These are phyloP conservation scores for Setaria italica DNA, from an alignment of 202 grass and related monocot genomes.

Conservation along the genomic window DNA sequence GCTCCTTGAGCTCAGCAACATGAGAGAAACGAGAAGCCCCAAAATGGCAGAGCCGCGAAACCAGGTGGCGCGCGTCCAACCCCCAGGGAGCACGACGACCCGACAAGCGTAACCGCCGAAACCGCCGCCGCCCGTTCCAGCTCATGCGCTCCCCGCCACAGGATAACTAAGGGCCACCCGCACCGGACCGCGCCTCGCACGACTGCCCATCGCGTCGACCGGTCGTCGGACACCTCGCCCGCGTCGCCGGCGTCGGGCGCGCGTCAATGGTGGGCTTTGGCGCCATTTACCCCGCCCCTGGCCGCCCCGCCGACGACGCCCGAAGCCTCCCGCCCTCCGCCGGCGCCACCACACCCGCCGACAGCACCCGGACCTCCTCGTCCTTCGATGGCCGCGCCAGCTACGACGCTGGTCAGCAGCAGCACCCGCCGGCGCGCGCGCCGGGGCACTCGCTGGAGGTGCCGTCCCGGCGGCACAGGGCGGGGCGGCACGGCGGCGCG, in stretches of 20 bases:
- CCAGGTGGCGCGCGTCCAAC: background rate
- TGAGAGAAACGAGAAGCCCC: background rate
- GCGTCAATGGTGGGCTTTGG: conserved; percentile 53
- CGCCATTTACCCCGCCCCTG: conserved; percentile 46
- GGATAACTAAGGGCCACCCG: conserved; percentile 28
- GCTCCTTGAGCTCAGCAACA: background rate
- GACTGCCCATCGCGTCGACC: background rate
- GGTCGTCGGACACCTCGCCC: background rate
- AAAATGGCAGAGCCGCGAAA: conserved; percentile 22
- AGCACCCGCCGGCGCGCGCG: background rate
- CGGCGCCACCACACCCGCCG: background rate
- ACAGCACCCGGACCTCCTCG: background rate
- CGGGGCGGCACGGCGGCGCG: background rate
- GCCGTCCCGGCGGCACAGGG: conserved; percentile 34
- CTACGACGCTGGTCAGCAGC: background rate
- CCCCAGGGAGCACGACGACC: conserved; percentile 6
- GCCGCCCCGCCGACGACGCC: background rate
- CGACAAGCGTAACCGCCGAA: conserved; percentile 26
- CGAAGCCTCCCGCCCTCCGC: background rate
- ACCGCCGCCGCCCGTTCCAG: background rate
- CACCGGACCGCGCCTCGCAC: background rate
- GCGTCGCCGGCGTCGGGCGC: conserved; percentile 4
- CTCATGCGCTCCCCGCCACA: background rate
- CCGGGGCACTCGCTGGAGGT: conserved; percentile 42
- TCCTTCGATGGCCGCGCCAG: background rate